Percentiles rank a stretch among this genome's conserved stretches.
Conservation (phyloP, 2,329 filamentous ascomycete genomes). For the Pleurostoma richardsiae region DNA sequence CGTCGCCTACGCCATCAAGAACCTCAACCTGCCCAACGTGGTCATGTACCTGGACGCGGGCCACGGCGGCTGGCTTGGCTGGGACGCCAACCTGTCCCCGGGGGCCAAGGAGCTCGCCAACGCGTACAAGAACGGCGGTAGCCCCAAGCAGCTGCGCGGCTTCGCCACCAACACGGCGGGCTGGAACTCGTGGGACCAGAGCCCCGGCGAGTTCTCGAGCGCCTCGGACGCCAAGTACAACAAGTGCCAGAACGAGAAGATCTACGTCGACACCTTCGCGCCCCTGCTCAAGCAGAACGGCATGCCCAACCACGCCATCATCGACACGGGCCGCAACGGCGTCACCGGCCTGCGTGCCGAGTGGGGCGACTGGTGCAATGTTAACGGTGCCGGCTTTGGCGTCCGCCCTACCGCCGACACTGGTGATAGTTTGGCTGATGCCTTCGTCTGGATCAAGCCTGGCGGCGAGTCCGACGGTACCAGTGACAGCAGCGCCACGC, state of each 20-base stretch:
- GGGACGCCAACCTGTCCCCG: slow-evolving; percentile 48
- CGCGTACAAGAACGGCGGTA: slow-evolving; percentile 29
- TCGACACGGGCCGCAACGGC: slow-evolving; percentile 34
- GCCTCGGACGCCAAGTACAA: slow-evolving; percentile 36
- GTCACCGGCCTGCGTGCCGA: slow-evolving; percentile 34
- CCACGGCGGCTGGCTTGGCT: slow-evolving; percentile 61
- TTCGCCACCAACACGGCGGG: slow-evolving; percentile 33
- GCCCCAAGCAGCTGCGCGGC: slow-evolving; percentile 30
- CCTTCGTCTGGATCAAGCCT: slow-evolving; percentile 64
- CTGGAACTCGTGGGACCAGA: slow-evolving; percentile 31
- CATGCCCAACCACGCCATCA: slow-evolving; percentile 36
- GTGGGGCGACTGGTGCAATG: slow-evolving; percentile 47
- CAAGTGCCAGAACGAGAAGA: slow-evolving; percentile 35
- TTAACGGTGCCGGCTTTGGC: slow-evolving; percentile 57
- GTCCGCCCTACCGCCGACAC: slow-evolving; percentile 50
- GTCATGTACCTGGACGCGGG: slow-evolving; percentile 60
- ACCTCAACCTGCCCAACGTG: slow-evolving; percentile 56
- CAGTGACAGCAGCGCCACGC: slow-evolving; percentile 24
- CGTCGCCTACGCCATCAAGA: slow-evolving; percentile 48
- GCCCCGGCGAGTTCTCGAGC: slow-evolving; percentile 31
- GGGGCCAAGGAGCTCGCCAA: slow-evolving; percentile 32
- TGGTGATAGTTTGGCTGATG: slow-evolving; percentile 51
- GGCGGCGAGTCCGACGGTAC: slow-evolving; percentile 47
- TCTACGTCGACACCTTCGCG: slow-evolving; percentile 33
- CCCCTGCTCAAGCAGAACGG: slow-evolving; percentile 28